Base-by-base conservation (phyloP, 2,329 filamentous ascomycete species). In the Gaeumannomyces tritici region DNA sequence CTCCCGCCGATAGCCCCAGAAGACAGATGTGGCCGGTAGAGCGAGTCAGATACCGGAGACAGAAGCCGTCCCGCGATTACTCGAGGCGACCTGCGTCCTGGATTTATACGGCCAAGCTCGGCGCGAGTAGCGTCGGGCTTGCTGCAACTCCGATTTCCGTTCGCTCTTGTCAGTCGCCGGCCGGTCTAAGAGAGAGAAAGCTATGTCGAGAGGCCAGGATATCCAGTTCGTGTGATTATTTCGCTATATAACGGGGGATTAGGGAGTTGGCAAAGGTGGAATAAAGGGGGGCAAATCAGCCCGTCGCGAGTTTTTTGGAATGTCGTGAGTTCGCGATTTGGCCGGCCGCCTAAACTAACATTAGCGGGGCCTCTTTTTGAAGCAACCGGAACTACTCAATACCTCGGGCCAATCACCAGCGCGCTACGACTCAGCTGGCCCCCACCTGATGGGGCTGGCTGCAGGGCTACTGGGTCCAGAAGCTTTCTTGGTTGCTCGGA, bases 1-100 rank as follows among this genome's bases (percentile, higher is more conserved):
- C 21, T 85, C 83, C 9, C 83, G 78, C 15, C 35, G 18, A 60
- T 15, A 60, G 3, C 26, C 31, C 35, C 18, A 35, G 33, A 35
- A 51, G 18, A 51, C 42, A 51, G 21, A 9, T n/a, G 42, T 7
- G 21, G 42, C 42, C 42, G 11, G 9, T 51, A n/a, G 42, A 51
- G 42, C 42, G 18, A 51, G 42, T 21, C 42, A n/a, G n/a, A 9
- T 9, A 21, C 42, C 42, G 42, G 21, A 18, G 42, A 7, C 42
- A 51, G 21, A 35, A 51, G 21, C 42, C 42, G 8, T 18, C 42
- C 42, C n/a, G 21, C 12, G 18, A 51, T 8, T n/a, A 21, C 21
- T n/a, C 8, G 42, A 51, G 42, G 21, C 42, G 42, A 51, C 3
- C 42, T 21, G 18, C n/a, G 8, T 21, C 42, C 42, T 6, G 4